Percentiles rank a stretch among this genome's conserved stretches.
Conservation (phyloP, 768 basidiomycete genomes). For the Trametes gibbosa region DNA sequence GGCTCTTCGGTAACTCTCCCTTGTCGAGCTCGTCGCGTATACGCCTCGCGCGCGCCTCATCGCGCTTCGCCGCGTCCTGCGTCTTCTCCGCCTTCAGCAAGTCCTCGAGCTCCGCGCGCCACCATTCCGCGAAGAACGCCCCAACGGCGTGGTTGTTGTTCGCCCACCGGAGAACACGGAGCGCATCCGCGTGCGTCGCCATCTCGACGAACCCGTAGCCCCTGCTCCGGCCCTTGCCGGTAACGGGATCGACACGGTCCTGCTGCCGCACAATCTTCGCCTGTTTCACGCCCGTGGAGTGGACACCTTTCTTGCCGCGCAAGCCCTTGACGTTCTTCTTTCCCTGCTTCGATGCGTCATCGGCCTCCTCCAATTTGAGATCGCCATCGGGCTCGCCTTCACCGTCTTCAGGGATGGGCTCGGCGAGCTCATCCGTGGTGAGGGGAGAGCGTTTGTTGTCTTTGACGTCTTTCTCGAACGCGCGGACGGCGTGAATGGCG, state of each 20-base stretch:
- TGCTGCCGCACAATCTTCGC: constrained; percentile 88
- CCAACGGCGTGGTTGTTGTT: constrained; percentile 81
- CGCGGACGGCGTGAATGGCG: constrained; percentile 72
- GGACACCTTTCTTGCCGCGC: constrained; percentile 26
- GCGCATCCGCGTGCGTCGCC: constrained; percentile 81
- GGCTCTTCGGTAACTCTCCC: constrained; percentile 41
- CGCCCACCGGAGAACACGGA: constrained; percentile 89
- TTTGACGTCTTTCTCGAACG: constrained; percentile 79
- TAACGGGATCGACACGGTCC: constrained; percentile 86
- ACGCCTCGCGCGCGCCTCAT: constrained; percentile 53
- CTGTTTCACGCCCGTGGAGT: constrained; percentile 67
- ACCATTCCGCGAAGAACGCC: constrained; percentile 74
- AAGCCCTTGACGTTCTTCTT: constrained; percentile 9
- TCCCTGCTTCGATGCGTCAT: constrained; percentile 17
- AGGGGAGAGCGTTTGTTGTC: constrained; percentile 57
- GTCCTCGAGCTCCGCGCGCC: constrained; percentile 72
- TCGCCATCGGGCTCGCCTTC: constrained; percentile 28
- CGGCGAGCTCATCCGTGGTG: constrained; percentile 67
- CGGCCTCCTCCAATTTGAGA: constrained; percentile 24
- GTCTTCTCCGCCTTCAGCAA: constrained; percentile 53
- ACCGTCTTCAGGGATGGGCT: constrained; percentile 31
- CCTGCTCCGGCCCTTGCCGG: constrained; percentile 83
- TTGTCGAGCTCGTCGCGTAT: constrained; percentile 54
- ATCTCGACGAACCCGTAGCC: constrained; percentile 97
- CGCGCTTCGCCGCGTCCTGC: constrained; percentile 45